Base-by-base conservation (phyloP, 257 asterid genomes). In the Gynochthodes officinalis region DNA sequence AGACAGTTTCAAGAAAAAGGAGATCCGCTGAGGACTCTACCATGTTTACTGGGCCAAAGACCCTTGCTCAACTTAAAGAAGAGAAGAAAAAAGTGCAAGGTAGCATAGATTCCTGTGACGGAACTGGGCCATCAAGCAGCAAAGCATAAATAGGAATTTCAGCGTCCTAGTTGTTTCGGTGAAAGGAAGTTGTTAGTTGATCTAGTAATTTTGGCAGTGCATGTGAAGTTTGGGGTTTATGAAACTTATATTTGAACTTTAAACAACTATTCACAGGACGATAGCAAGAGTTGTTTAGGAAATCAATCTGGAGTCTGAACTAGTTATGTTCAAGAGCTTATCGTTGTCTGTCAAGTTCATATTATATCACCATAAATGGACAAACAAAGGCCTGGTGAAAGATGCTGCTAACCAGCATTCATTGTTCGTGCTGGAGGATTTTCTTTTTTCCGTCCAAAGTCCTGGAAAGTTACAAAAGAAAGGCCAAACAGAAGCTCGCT, bases 1-100 rank as follows among this genome's bases (percentile, higher is more conserved):
- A 64, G 70, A 49, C 35, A 40, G 67, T 18, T 69, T 67, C 75
- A 50, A 77, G 69, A 53, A 73, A 78, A 64, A 73, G 75, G 66
- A 74, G 67, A 46, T 63, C 48, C 19, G 15, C 61, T 8, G 79
- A 78, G 60, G 71, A 42, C 25, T 32, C 79, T 19, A 7, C 35
- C 16, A 6, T 70, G 58, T 82, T 79, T 73, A 62, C 61, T 14
- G 87, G 77, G 19, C 85, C 87, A 1, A 83, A 83, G 77, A 75
- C 83, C 39, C 77, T 80, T 28, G 71, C 83, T 37, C 79, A 83
- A 64, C 78, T 83, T 46, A 83, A 73, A 76, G 81, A 77, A 68
- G 87, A 72, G 67, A 83, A 83, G 81, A 55, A 37, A 30, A 80
- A 63, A 75, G 57, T 70, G 58, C 73, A 35, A 28, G 71, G 71